Percentiles rank a stretch among this genome's conserved stretches.
These are phyloP conservation scores for Ophiostoma montium DNA, from an alignment of 2,329 filamentous ascomycete genomes.

Conservation along the genomic window DNA sequence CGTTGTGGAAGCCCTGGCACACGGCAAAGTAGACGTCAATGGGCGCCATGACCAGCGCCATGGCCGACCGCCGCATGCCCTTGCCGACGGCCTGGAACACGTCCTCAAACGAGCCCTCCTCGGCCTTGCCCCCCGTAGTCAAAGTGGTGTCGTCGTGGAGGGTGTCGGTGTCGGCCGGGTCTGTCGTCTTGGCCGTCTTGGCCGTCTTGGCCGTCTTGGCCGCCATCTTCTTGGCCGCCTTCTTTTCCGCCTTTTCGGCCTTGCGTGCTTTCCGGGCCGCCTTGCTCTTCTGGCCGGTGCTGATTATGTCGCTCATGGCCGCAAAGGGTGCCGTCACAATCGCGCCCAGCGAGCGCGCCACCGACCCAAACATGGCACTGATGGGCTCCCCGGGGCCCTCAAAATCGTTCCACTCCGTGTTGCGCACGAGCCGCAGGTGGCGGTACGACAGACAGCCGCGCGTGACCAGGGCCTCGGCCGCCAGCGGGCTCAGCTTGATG, in stretches of 20 bases:
- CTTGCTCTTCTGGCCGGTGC: constrained; percentile 27
- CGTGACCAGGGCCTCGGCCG: constrained; percentile 49
- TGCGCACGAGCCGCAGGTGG: constrained; percentile 47
- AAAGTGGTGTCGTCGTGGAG: constrained; percentile 12
- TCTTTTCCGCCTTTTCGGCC: constrained; percentile 28
- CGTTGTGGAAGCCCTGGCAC: constrained; percentile 58
- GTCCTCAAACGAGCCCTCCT: constrained; percentile 22
- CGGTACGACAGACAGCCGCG: constrained; percentile 49
- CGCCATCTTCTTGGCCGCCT: constrained; percentile 32
- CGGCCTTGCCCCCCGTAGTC: constrained; percentile 7
- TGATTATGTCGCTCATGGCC: constrained; percentile 30
- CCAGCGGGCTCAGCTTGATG: constrained; percentile 46
- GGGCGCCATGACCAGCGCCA: constrained; percentile 40
- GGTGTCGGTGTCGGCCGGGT: constrained; percentile 5
- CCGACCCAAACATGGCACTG: constrained; percentile 48
- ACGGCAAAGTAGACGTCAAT: constrained; percentile 47
- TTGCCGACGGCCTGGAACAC: constrained; percentile 36
- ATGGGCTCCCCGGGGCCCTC: constrained; percentile 61
- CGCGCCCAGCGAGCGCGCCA: constrained; percentile 43
- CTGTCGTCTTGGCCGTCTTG: neutral
- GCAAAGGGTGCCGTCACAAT: constrained; percentile 50
- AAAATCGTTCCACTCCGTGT: constrained; percentile 65
- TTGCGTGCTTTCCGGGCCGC: constrained; percentile 24
- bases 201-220: neutral
- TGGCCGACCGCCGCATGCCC: constrained; percentile 35